Evolutionary conservation across 2,329 filamentous ascomycete species (phyloP).

Genomic region (Diaporthe citri): DNA sequence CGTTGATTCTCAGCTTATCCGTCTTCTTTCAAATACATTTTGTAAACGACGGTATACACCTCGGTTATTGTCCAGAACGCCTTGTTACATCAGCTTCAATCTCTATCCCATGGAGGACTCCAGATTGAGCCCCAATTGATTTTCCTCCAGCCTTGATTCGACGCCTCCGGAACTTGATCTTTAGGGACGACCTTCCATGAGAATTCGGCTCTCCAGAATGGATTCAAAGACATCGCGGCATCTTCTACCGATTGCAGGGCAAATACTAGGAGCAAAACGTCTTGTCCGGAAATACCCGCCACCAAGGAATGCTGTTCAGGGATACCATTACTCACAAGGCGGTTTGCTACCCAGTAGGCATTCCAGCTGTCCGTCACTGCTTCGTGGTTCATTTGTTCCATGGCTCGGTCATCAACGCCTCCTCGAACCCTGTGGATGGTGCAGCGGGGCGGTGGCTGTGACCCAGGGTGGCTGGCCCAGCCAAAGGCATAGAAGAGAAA

Average conservation of each 20-base stretch:
- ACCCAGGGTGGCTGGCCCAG: background rate
- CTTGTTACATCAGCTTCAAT: too few species aligned
- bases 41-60: too few species aligned
- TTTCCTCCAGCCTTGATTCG: background rate
- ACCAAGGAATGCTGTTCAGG: constrained; percentile 10
- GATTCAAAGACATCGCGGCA: background rate
- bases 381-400: constrained; percentile 32
- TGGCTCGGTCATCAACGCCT: background rate
- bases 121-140: constrained; percentile 3
- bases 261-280: background rate
- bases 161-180: background rate
- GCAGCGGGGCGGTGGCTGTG: background rate
- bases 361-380: constrained; percentile 29
- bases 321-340: background rate
- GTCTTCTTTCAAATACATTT: too few species aligned
- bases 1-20: too few species aligned
- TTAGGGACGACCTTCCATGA: constrained; percentile 11
- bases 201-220: constrained; percentile 21
- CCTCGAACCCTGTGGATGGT: constrained; percentile 31
- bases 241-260: background rate
- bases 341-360: constrained; percentile 22
- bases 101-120: background rate
- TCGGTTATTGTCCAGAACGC: too few species aligned
- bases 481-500: constrained; percentile 34
- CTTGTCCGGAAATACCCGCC: background rate